Base-by-base conservation (phyloP, 2,329 filamentous ascomycete genomes). In the Plenodomus lindquistii region DNA sequence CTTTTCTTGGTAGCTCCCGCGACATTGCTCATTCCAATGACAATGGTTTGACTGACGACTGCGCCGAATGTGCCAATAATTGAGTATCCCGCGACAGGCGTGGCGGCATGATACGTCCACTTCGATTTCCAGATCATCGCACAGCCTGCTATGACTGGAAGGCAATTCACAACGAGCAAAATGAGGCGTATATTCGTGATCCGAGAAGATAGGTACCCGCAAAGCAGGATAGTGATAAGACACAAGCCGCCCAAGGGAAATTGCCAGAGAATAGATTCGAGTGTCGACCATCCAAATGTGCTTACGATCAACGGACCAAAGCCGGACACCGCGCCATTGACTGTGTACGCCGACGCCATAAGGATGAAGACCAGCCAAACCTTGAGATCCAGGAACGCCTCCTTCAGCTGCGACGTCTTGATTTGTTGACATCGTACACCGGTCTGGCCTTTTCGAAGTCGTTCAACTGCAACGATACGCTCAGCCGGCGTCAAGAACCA, bases 1-100 rank as follows among this genome's bases (percentile, higher is more conserved):
- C 84, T 87, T 76, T 91, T 91, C 74, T 91, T 91, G 0, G 87
- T 91, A 19, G 87, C 81, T 15, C 88, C 88, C 0, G 87, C 87
- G 0, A 91, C 86, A 55, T 91, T 91, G 10, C 82, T 81, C 77
- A 82, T 82, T 0, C 80, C 81, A 2, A 84, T 63, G 0, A 76
- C 77, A 36, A 85, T 82, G 2, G 80, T 79, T n/a, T 83, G 73
- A 37, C 82, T 85, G 0, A 88, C 87, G 0, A 88, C 86, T 0
- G 82, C 84, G 0, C 86, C 87, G 55, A 90, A 91, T 55, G 86
- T 88, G 0, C 87, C 87, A 2, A 86, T 87, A 29, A 91, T 79
- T 0, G 84, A 83, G 66, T 90, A 91, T 0, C 87, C 88, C 0
- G 83, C 80, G 0, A 91, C 84, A 0, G 87, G 87, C 0, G 81